Evolutionary conservation across 768 basidiomycete species (phyloP), one percentile per base, ranked within the genome.

Genomic region (Kwoniella botswanensis): DNA sequence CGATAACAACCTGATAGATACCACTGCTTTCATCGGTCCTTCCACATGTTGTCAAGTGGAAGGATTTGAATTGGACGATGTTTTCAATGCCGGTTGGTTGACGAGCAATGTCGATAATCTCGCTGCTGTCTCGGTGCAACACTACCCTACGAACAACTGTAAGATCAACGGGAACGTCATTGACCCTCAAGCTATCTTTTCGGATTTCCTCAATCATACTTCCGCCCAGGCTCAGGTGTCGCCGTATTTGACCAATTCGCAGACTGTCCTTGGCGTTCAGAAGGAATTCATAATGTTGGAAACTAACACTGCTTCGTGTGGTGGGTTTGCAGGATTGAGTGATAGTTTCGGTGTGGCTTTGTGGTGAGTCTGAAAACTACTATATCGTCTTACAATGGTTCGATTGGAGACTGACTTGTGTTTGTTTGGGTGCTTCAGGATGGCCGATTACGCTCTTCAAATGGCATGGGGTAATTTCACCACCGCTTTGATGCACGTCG

Each of bases 231-330:
- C 76, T 42, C 84, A 92, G 21, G 86, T 89, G n/a, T 58, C 71
- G 1, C 84, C 85, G 5, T 93, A 92, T 80, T 74, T 87, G 15
- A 84, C 85, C 62, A 86, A 88, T 0, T 85, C 87, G 1, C 72
- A 72, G n/a, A 78, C 84, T 24, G 87, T 86, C 1, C 82, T 84
- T 71, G 79, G 78, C 0, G 72, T 74, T 22, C 79, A 82, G n/a
- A 83, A 82, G 67, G 86, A 86, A 21, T 81, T 90, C 43, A 74
- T 90, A 63, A 90, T 91, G 89, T 86, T 91, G 72, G 90, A 92
- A 82, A 90, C 89, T 13, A 91, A 91, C 64, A 86, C 90, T 0
- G 86, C 86, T 2, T 86, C 84, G 59, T 88, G 87, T 78, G 86
- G 85, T 71, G 87, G 86, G 18, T 88, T 86, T 76, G 79, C 83